Evolutionary conservation across 306 rosid genomes (phyloP), one percentile per base, ranked within the genome.

Genomic region (Rubus idaeus): DNA sequence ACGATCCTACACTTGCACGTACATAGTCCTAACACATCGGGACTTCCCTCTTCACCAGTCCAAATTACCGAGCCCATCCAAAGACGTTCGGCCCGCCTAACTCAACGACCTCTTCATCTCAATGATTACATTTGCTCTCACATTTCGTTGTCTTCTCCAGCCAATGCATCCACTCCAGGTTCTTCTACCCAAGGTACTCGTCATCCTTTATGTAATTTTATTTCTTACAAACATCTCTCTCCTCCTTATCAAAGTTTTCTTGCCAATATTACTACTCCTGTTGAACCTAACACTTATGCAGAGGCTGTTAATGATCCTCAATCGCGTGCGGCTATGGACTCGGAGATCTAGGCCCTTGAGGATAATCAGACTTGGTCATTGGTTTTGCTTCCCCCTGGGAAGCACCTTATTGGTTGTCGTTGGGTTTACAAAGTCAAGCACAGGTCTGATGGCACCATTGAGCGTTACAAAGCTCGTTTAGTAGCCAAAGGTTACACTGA

Each of bases 401-500:
- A 53, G 40, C 5, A 1, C 1, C 47, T 1, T 0, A 26, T 26
- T 26, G 30, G 30, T 26, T 26, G 30, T 26, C 30, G 30, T 26
- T 26, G 30, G 30, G 30, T 26, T 26, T 26, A 26, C 30, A 26
- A 26, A 26, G 1, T 26, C 30, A 26, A 26, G 30, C 30, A 26
- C 30, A 26, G 30, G 30, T 26, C 30, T 26, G 30, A 26, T 26
- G 30, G 30, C 30, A 26, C 30, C 30, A 26, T 26, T 26, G 30
- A 26, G 30, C 30, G 30, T 26, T 26, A 26, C 30, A 26, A 26
- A 5, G 49, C 75, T 5, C 44, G 30, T 1, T 26, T 71, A 2
- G 77, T 66, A 2, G 30, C 30, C 3, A 40, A 66, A 66, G 51
- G 77, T 4, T 73, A 30, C 14, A 73, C 23, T 16, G 53, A 73